These are phyloP conservation scores for Macroventuria anomochaeta DNA, from an alignment of 2,329 filamentous ascomycete genomes.

Conservation along the genomic window DNA sequence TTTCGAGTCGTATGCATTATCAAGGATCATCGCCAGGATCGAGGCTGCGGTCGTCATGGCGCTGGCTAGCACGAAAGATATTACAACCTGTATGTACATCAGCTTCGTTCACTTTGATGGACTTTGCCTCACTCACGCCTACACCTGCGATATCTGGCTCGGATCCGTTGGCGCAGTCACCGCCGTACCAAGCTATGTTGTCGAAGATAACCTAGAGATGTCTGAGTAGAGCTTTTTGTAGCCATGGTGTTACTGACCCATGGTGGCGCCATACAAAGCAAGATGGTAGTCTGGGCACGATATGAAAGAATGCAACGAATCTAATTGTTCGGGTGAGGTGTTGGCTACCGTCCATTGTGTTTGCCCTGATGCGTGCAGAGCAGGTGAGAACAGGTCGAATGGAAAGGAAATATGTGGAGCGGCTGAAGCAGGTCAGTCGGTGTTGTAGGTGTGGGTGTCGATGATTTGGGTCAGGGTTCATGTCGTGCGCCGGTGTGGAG, in stretches of 20 bases:
- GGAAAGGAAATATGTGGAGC: background rate
- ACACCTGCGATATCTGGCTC: conserved; percentile 43
- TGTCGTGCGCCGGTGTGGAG: background rate
- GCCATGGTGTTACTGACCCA: too few species aligned
- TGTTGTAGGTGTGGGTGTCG: background rate
- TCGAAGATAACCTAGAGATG: too few species aligned
- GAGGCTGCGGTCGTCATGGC: conserved; percentile 40
- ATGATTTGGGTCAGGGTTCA: background rate
- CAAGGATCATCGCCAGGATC: conserved; percentile 43
- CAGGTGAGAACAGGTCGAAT: background rate
- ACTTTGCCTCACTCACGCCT: conserved; percentile 31
- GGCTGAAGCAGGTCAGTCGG: background rate
- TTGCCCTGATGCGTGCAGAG: background rate
- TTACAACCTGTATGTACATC: conserved; percentile 32
- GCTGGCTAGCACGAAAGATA: conserved; percentile 41
- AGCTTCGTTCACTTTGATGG: too few species aligned
- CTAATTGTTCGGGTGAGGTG: background rate
- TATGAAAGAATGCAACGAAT: background rate
- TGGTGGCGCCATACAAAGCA: conserved; percentile 33
- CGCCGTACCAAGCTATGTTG: conserved; percentile 26
- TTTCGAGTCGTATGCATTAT: conserved; percentile 38
- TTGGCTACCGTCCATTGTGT: background rate
- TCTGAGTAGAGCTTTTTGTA: too few species aligned
- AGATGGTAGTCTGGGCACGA: background rate
- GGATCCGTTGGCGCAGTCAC: conserved; percentile 31